Evolutionary conservation across 768 basidiomycete genomes (phyloP), one percentile per base, ranked within the genome.

Genomic region (Imleria badia): DNA sequence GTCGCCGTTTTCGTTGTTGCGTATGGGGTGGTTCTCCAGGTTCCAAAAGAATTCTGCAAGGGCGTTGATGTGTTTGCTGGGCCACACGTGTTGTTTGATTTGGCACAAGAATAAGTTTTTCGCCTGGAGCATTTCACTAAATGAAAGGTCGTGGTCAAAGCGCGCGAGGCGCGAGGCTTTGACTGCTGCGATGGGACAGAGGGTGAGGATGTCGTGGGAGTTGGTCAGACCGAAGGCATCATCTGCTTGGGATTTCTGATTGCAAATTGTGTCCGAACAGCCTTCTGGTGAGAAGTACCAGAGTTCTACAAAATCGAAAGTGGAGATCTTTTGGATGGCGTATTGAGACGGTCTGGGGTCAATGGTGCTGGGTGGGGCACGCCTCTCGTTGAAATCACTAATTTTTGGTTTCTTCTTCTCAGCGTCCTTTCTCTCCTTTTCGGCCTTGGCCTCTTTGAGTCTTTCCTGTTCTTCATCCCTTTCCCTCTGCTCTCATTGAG

Each of bases 111-210:
- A 60, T 8, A 15, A 29, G 10, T 55, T 59, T 9, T 61, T 63
- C 0, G 58, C 70, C 0, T 61, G 34, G 0, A 59, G 30, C 19
- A 70, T 58, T 6, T 70, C 60, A 0, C 19, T 11, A 50, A 64
- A 64, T 2, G 58, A n/a, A 10, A 71, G 59, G 1, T 64, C 41
- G 1, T 60, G 53, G 53, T 70, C 64, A 0, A 17, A 38, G 0
- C 57, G 26, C 0, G 43, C 60, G 5, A 57, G 46, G 10, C 23
- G 40, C 2, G 66, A 71, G 1, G 66, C 56, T 17, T 58, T 59
- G 45, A 60, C 45, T 0, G 64, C 48, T 1, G 66, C 45, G 0
- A 59, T 29, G 0, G 64, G 62, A 2, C 51, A 22, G 0, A 69
- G 35, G 1, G 58, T 35, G 0, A 67, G 36, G 1, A 52, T 20